Evolutionary conservation across 1,284 basidiomycete species (phyloP).

Genomic region (Cryptococcus sp.): DNA sequence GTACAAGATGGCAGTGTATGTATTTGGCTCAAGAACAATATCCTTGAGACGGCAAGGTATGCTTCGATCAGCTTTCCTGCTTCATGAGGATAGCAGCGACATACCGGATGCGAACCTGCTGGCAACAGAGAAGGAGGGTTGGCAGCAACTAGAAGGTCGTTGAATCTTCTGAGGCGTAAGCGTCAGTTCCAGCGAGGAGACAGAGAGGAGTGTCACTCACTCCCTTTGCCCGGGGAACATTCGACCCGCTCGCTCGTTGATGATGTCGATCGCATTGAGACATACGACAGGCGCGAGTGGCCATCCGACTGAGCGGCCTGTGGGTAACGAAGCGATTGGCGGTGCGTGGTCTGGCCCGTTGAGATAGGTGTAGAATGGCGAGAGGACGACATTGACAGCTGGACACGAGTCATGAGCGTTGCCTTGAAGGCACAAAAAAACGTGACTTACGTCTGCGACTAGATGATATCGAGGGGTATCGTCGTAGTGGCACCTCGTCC

Average conservation of each 20-base stretch:
- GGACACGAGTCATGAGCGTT: background rate
- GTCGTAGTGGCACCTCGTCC: constrained; percentile 19
- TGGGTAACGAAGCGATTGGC: constrained; percentile 27
- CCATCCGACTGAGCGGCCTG: constrained; percentile 24
- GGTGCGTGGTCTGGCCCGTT: constrained; percentile 26
- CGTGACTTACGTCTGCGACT: constrained; percentile 25
- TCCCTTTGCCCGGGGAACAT: constrained; percentile 36
- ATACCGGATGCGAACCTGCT: constrained; percentile 21
- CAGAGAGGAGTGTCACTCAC: constrained; percentile 20
- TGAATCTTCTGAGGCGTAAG: constrained; percentile 31
- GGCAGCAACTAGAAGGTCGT: constrained; percentile 37
- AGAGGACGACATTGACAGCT: constrained; percentile 35
- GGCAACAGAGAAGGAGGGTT: constrained; percentile 29
- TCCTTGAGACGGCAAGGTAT: constrained; percentile 10
- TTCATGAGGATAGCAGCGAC: constrained; percentile 5
- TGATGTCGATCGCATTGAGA: constrained; percentile 29
- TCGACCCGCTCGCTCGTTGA: constrained; percentile 38
- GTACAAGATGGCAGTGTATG: constrained; percentile 24
- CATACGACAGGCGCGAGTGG: constrained; percentile 15
- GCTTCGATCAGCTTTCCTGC: background rate
- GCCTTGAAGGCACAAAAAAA: background rate
- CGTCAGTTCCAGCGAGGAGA: constrained; percentile 2
- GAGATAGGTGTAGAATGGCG: constrained; percentile 43
- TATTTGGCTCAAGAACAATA: constrained; percentile 14
- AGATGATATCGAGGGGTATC: constrained; percentile 17